Percentiles rank a stretch among this genome's conserved stretches.
phyloP scores from a whole-genome alignment of 225 moss, liverwort and hornwort genomes.

The Physcomitrellopsis africana region DNA sequence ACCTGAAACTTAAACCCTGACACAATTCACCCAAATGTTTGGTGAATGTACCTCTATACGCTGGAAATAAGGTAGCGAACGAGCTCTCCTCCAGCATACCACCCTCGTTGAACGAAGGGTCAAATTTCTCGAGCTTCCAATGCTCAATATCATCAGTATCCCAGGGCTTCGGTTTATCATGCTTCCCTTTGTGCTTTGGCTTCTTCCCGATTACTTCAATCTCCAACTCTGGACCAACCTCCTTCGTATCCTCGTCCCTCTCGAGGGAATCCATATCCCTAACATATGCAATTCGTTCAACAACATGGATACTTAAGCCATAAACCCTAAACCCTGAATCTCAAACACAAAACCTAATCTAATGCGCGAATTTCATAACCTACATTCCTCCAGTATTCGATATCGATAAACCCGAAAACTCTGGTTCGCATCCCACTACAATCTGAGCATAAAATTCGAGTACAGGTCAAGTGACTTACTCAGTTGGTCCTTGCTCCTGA shows the following conservation, averaged over 20 bases:
- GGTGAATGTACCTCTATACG: slow-evolving; percentile 66
- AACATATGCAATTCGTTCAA: neutral
- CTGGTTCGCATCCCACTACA: neutral
- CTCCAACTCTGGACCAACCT: slow-evolving; percentile 32
- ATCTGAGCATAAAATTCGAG: no score
- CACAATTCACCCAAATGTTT: neutral
- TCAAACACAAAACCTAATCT: neutral
- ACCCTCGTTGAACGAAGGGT: slow-evolving; percentile 73
- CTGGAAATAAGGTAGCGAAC: slow-evolving; percentile 92
- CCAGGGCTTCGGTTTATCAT: slow-evolving; percentile 93
- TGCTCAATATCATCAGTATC: slow-evolving; percentile 89
- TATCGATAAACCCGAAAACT: neutral
- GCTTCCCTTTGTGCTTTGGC: slow-evolving; percentile 75
- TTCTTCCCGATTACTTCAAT: slow-evolving; percentile 49
- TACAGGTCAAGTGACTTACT: no score
- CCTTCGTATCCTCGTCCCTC: slow-evolving; percentile 31
- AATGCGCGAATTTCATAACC: neutral
- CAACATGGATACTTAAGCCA: neutral
- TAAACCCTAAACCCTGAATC: slow-evolving; percentile 7
- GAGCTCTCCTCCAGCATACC: slow-evolving; percentile 97
- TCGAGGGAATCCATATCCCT: slow-evolving; percentile 40
- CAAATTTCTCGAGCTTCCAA: slow-evolving; percentile 88
- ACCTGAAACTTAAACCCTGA: neutral
- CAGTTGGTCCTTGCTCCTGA: no score
- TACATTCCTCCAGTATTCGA: neutral